These are phyloP conservation scores for Cucurbita pepo DNA, from an alignment of 306 rosid genomes.

Conservation along the genomic window DNA sequence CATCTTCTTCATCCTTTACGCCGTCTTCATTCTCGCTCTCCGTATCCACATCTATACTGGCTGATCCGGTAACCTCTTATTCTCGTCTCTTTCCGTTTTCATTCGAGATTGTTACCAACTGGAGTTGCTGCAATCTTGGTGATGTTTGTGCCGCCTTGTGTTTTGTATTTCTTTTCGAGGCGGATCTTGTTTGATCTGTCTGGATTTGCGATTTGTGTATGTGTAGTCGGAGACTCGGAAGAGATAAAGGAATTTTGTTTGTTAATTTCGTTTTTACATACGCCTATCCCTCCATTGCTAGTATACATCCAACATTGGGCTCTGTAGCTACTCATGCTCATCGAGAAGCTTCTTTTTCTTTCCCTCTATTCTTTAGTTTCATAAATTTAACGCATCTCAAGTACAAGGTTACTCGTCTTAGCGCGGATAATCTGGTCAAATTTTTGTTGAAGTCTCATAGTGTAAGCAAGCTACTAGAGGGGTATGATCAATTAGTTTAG, in stretches of 20 bases:
- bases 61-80: constrained; percentile 16
- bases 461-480: not conserved
- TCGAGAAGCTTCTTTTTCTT: not conserved
- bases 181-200: constrained; percentile 5
- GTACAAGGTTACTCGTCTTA: not conserved
- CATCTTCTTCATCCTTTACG: constrained; percentile 61
- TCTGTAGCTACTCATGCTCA: not conserved
- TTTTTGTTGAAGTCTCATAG: not conserved
- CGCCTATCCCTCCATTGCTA: not conserved
- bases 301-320: not conserved
- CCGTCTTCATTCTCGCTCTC: constrained; percentile 54
- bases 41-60: constrained; percentile 77
- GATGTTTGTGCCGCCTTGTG: not conserved
- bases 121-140: not conserved
- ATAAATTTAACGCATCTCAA: not conserved
- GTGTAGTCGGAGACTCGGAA: not conserved
- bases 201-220: not conserved
- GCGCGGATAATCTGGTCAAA: not conserved
- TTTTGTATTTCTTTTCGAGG: not conserved
- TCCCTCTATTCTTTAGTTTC: not conserved
- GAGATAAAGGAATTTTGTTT: not conserved
- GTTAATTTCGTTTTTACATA: not conserved
- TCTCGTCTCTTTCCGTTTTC: not conserved
- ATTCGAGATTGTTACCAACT: not conserved
- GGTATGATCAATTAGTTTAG: not conserved